Base-by-base conservation (phyloP, 768 basidiomycete species). In the Tricholoma bakamatsutake region DNA sequence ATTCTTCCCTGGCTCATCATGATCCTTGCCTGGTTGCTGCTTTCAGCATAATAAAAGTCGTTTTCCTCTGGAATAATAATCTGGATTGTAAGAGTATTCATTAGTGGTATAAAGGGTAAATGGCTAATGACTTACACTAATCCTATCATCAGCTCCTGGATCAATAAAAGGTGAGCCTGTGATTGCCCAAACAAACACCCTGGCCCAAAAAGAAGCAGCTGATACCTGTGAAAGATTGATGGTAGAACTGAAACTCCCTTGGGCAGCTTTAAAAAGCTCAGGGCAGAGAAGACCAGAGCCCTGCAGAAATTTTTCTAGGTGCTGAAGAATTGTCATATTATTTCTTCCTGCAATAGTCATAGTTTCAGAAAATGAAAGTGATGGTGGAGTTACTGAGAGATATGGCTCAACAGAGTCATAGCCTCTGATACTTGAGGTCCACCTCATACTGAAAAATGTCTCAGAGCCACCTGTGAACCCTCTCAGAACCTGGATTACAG, bases 391-490 rank as follows among this genome's bases (percentile, higher is more conserved):
- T n/a, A 45, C 27, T 9, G 15, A 21, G 2, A 55, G 33, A 18
- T 50, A 18, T 11, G 48, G 34, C 13, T 31, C 18, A 24, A 56
- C n/a, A 9, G 35, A 28, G 28, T 37, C 39, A 45, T 35, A 56
- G 15, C 24, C 39, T n/a, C 10, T 42, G 15, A 56, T 56, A 5
- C 24, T 27, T 9, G 55, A 50, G 8, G 47, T 56, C 48, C 55
- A 56, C 12, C 40, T 2, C 7, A 50, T n/a, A n/a, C 49, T 56
- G 24, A 56, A 42, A 31, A 56, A 51, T 12, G 24, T 31, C 33
- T 56, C 55, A 2, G 55, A 50, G 11, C 53, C 53, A 15, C 55
- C 55, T 27, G 15, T 30, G 50, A 56, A 35, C 1, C 11, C 34
- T 12, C 13, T 35, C 2, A 28, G n/a, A 39, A 21, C 13, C 35